phyloP scores from a whole-genome alignment of 257 asterid genomes.

The Solanum sitiens region DNA sequence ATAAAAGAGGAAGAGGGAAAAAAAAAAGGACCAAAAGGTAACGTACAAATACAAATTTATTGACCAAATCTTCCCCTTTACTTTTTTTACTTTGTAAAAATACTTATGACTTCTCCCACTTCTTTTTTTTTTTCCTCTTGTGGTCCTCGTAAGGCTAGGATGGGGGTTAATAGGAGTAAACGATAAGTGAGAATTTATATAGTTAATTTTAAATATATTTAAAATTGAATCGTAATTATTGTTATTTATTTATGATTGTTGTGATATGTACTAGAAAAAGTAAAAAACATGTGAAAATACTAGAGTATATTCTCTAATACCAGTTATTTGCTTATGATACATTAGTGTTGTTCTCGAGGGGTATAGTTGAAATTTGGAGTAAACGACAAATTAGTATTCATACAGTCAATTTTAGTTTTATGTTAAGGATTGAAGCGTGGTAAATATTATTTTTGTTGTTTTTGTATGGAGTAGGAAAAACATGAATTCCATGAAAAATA shows the following conservation, averaged over 20 bases:
- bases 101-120: not conserved
- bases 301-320: not conserved
- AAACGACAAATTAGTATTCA: not conserved
- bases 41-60: slow-evolving; percentile 13
- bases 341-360: not conserved
- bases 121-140: not conserved
- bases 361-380: not conserved
- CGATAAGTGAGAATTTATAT: not conserved
- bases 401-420: not conserved
- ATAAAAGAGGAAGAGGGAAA: not conserved
- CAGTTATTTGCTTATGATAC: not conserved
- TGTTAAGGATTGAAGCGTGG: not conserved
- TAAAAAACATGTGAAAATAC: not conserved
- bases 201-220: not conserved
- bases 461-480: no score
- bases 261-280: not conserved
- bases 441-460: not conserved
- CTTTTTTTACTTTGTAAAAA: not conserved
- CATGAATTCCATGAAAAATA: not conserved
- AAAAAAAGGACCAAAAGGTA: not conserved
- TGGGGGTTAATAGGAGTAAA: not conserved
- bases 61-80: not conserved
- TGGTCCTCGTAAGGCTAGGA: not conserved
- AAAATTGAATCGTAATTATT: not conserved
- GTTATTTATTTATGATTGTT: not conserved